A percentile compares a stretch with the other conserved stretches of the same genome.
Evolutionary conservation across 495 filamentous ascomycete species (phyloP).

Genomic region (Lasiosphaeriaceae sp.): DNA sequence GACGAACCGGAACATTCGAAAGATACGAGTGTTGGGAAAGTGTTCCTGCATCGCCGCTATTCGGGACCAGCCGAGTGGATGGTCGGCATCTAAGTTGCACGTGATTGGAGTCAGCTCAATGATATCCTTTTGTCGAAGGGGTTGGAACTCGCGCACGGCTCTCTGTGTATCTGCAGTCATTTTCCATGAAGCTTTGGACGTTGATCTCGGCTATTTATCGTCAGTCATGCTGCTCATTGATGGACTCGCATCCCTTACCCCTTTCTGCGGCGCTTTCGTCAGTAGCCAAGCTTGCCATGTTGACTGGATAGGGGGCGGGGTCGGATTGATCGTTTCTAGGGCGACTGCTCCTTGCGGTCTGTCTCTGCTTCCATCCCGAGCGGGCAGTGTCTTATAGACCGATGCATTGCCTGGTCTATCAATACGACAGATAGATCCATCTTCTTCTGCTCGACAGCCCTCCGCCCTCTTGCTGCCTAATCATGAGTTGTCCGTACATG

Average conservation of each 20-base stretch:
- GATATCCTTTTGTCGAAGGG: too few species aligned
- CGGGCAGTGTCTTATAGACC: too few species aligned
- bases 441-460: too few species aligned
- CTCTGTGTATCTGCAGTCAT: neutral
- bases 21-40: neutral
- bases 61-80: neutral
- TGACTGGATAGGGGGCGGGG: neutral
- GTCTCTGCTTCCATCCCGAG: too few species aligned
- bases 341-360: too few species aligned
- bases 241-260: neutral
- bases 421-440: too few species aligned
- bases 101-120: too few species aligned
- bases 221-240: neutral
- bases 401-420: too few species aligned
- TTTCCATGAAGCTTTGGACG: neutral
- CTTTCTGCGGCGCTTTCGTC: neutral
- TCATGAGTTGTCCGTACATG: neutral
- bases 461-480: neutral
- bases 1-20: neutral
- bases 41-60: neutral
- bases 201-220: neutral
- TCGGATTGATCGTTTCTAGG: too few species aligned
- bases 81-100: neutral
- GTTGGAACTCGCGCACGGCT: neutral
- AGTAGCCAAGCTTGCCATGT: neutral